A percentile compares a stretch with the other conserved stretches of the same genome.
These are phyloP conservation scores for Cylindrodendrum hubeiense DNA, from an alignment of 2,329 filamentous ascomycete species.

Conservation along the genomic window DNA sequence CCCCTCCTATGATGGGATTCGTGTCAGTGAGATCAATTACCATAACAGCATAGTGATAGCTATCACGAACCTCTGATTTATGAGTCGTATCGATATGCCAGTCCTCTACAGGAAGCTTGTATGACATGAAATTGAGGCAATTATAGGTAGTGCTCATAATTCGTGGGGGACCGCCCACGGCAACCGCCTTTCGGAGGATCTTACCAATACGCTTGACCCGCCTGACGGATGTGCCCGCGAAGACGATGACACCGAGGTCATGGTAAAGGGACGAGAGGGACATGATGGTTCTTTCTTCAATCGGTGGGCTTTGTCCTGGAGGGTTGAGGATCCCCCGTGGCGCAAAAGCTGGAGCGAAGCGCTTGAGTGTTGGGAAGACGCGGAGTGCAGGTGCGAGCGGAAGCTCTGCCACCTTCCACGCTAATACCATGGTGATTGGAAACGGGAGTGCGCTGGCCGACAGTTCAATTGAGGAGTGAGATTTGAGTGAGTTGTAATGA, in stretches of 20 bases:
- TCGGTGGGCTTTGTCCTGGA: too few species aligned
- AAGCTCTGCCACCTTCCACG: too few species aligned
- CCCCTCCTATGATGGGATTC: neutral
- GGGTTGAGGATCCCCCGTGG: too few species aligned
- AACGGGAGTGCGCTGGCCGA: neutral
- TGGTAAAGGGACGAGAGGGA: slow-evolving; percentile 35
- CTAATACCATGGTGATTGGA: neutral
- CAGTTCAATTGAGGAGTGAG: slow-evolving; percentile 4
- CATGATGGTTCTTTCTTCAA: too few species aligned
- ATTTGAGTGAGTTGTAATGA: neutral
- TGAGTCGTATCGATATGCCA: slow-evolving; percentile 9
- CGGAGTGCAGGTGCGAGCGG: neutral
- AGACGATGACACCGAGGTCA: slow-evolving; percentile 49
- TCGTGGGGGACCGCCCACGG: slow-evolving; percentile 6
- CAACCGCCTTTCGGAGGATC: slow-evolving; percentile 26
- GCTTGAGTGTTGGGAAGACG: slow-evolving; percentile 30
- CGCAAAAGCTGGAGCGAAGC: slow-evolving; percentile 36
- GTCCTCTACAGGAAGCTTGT: slow-evolving; percentile 28
- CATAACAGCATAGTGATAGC: neutral
- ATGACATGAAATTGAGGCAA: too few species aligned
- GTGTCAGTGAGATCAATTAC: neutral
- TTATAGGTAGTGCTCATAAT: neutral
- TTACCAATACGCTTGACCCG: slow-evolving; percentile 42
- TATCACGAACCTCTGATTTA: slow-evolving; percentile 13
- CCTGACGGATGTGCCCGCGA: slow-evolving; percentile 38